Conservation (phyloP, 139 green algal species). For the Pycnococcus provasolii region DNA sequence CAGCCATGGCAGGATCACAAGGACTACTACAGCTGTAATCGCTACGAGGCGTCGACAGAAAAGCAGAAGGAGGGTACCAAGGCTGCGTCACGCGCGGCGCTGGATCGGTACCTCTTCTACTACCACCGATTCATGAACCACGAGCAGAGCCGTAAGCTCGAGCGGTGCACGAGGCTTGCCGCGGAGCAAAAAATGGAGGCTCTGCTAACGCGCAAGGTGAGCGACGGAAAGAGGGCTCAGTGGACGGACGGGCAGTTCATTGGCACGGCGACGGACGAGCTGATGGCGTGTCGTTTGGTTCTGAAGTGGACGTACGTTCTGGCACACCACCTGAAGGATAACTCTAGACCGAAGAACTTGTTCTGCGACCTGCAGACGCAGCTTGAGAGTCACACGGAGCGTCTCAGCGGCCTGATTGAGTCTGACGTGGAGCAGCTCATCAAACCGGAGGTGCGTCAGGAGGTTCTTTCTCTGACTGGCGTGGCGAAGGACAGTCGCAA, state of each 20-base stretch:
- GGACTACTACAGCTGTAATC: slow-evolving; percentile 27
- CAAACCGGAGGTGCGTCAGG: background rate
- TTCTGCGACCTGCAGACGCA: slow-evolving; percentile 28
- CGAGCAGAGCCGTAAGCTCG: slow-evolving; percentile 16
- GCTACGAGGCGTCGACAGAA: slow-evolving; percentile 18
- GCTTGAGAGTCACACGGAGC: slow-evolving; percentile 23
- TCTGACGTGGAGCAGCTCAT: slow-evolving; percentile 9
- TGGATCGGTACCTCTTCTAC: slow-evolving; percentile 28
- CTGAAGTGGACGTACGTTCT: slow-evolving; percentile 30
- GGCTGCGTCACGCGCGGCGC: slow-evolving; percentile 2
- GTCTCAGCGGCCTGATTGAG: slow-evolving; percentile 20
- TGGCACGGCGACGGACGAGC: slow-evolving; percentile 23
- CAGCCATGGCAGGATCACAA: slow-evolving; percentile 12
- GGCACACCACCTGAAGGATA: slow-evolving; percentile 14
- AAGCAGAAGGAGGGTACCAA: slow-evolving; percentile 9
- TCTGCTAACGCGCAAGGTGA: slow-evolving; percentile 7
- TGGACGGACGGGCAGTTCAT: slow-evolving; percentile 21
- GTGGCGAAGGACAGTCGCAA: slow-evolving; percentile 2
- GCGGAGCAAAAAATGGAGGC: slow-evolving; percentile 22
- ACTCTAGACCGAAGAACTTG: slow-evolving; percentile 9
- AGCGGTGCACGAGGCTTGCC: background rate
- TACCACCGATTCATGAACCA: slow-evolving; percentile 28
- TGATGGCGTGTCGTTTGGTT: slow-evolving; percentile 17
- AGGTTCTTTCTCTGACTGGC: slow-evolving; percentile 7
- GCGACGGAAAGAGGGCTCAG: background rate